Base-by-base conservation (phyloP, 208 protist species). In the Crithidia fasciculata region DNA sequence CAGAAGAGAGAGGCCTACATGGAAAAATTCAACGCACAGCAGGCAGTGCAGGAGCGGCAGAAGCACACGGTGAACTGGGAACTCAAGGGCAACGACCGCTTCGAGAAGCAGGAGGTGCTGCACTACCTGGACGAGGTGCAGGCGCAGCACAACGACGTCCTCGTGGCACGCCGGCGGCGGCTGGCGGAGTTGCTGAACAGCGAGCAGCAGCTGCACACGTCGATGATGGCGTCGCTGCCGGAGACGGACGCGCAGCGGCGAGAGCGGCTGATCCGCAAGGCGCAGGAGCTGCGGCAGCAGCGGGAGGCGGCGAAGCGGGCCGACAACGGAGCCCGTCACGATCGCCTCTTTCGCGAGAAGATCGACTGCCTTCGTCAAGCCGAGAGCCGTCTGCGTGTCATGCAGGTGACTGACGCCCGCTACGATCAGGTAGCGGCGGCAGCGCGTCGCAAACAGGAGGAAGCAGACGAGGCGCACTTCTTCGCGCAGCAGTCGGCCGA, bases 161-260 rank as follows among this genome's bases (percentile, higher is more conserved):
- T 96, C 7, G 79, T 94, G 53, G 87, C 78, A 2, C 92, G 92
- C 13, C 89, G 92, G 18, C 69, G 86, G 54, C 85, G 92, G 2
- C 79, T 96, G 18, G 85, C 89, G 43, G 89, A 85, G 45, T 69
- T 96, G 56, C 78, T 96, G 28, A 66, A 79, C 50, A 71, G 60
- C 4, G 89, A 96, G 78, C 60, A 85, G 43, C 85, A 69, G 40
- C 74, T 84, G 72, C 83, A 95, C 78, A 85, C 88, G 5, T 53
- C 59, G n/a, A 92, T 96, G 89, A 81, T 96, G 59, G 81, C 63
- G 10, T 73, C 76, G 44, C 78, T 96, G 19, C 78, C 84, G 5
- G 88, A 96, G 75, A 94, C 86, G n/a, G 89, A 96, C 40, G 86
- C 89, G 66, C 88, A 96, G 77, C 88, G 92, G 18, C 85, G 89